Base-by-base conservation (phyloP, 176 grass and related monocot species). In the maize (Zea mays) region DNA sequence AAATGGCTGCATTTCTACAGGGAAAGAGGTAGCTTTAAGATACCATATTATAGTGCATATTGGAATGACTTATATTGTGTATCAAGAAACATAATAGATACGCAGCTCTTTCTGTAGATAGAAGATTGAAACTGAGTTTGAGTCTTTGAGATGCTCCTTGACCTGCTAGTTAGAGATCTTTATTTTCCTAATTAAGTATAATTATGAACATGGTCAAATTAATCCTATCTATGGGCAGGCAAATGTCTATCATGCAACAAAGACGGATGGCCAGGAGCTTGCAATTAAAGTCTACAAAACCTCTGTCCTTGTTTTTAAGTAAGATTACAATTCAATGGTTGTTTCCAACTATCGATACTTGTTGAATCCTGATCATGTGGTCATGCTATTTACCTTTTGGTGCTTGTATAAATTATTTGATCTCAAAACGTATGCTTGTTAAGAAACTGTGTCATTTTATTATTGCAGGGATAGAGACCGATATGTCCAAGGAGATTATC, bases 281-380 rank as follows among this genome's bases (percentile, higher is more conserved):
- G 92, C 96, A 70, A 91, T 98, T 44, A 98, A 98, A 92, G 77
- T 98, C 69, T 98, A 98, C 61, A 98, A 98, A 83, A 98, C 96
- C 45, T 98, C 96, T 76, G 96, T 98, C 81, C 96, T 98, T 74
- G 92, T 98, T 82, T 98, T 98, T 80, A 95, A 98, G 96, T 98
- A 90, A 90, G 88, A 61, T 45, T 74, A 64, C 8, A 67, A 74
- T 35, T 77, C 41, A 80, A 37, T 68, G 48, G 4, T 62, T 65
- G 20, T 71, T 70, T 73, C 13, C 57, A 7, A 44, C 48, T 54
- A 15, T 37, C 5, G 54, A 62, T 79, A 48, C 69, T 69, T 50
- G 19, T 71, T 77, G 67, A 65, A 83, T 61, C 14, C 8, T 86
- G 45, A 62, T 62, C 74, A 49, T 79, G 55, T 79, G 37, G 16